Evolutionary conservation across 106 monocot genomes (phyloP).

Genomic region (Acanthochlamys bracteata): DNA sequence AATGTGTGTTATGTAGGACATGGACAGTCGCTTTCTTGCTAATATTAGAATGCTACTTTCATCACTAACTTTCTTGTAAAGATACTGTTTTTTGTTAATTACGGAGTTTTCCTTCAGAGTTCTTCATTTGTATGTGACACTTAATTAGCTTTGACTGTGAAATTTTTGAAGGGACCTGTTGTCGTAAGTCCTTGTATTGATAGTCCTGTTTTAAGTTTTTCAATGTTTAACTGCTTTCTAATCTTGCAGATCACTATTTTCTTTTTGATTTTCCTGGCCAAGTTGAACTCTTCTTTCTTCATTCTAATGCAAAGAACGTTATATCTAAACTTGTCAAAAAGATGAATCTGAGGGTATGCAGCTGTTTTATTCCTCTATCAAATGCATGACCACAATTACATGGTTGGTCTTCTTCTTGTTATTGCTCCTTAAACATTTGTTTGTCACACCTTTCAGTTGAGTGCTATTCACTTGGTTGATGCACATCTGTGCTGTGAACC

Average conservation of each 20-base stretch:
- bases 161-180: too few species aligned
- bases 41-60: neutral
- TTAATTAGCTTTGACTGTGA: too few species aligned
- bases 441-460: conserved; percentile 34
- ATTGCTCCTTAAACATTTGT: too few species aligned
- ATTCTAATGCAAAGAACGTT: conserved; percentile 81
- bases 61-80: too few species aligned
- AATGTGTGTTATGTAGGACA: neutral
- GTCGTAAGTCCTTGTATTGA: too few species aligned
- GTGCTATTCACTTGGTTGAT: conserved; percentile 84
- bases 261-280: conserved; percentile 98
- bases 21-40: neutral
- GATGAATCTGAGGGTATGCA: conserved; percentile 66
- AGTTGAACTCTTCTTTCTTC: conserved; percentile 98
- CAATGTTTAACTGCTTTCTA: too few species aligned
- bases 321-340: conserved; percentile 67
- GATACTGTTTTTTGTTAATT: too few species aligned
- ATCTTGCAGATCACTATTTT: conserved; percentile 82
- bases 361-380: too few species aligned
- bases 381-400: neutral
- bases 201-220: too few species aligned
- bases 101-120: too few species aligned
- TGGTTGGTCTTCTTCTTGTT: neutral
- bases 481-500: conserved; percentile 95
- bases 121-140: too few species aligned